Evolutionary conservation across 805 yeast genomes (phyloP).

Genomic region (Metschnikowia picachoensis): DNA sequence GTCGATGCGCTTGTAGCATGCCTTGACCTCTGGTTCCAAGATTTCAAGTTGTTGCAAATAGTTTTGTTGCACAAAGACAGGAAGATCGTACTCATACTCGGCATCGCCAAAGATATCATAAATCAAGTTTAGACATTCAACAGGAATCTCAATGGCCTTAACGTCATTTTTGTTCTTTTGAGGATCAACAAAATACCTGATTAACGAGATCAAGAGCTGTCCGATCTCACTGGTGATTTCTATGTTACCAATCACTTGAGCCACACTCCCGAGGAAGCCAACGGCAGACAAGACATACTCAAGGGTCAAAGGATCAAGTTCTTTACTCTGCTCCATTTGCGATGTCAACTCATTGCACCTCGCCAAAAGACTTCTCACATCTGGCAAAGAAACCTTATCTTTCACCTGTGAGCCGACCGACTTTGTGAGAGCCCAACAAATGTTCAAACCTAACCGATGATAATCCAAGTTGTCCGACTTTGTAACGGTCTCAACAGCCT

Average conservation of each 20-base stretch:
- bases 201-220: constrained; percentile 34
- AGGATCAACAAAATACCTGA: constrained; percentile 14
- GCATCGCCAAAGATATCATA: constrained; percentile 82
- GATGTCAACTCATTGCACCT: constrained; percentile 18
- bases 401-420: constrained; percentile 33
- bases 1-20: constrained; percentile 60
- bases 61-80: constrained; percentile 56
- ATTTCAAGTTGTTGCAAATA: constrained; percentile 42
- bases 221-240: constrained; percentile 45
- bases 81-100: constrained; percentile 59
- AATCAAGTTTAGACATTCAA: constrained; percentile 61
- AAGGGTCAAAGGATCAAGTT: constrained; percentile 14
- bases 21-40: constrained; percentile 46
- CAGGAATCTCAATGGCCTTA: constrained; percentile 36
- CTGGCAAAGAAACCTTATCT: constrained; percentile 22
- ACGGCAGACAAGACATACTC: constrained; percentile 44
- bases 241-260: constrained; percentile 42
- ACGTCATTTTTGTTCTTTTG: constrained; percentile 13
- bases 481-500: constrained; percentile 15
- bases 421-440: constrained; percentile 38
- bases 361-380: constrained; percentile 24
- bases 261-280: constrained; percentile 52
- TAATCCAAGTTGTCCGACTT: constrained; percentile 18
- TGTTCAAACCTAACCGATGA: constrained; percentile 32
- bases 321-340: constrained; percentile 15